phyloP scores from a whole-genome alignment of 2,329 filamentous ascomycete genomes.

The Aquanectria penicillioides region DNA sequence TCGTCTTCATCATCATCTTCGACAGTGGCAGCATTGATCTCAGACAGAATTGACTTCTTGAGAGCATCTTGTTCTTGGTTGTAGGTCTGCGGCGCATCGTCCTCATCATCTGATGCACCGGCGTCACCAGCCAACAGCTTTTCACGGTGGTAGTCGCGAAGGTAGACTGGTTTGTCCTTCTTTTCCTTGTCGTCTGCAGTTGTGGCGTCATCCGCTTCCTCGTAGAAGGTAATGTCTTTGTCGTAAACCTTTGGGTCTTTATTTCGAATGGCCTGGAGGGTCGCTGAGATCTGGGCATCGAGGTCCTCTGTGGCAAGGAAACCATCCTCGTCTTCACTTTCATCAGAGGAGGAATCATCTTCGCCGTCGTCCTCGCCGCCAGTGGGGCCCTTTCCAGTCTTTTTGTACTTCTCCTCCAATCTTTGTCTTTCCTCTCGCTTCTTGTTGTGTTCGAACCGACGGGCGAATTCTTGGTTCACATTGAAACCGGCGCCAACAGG shows the following conservation, averaged over 20 bases:
- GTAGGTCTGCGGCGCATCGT: constrained; percentile 74
- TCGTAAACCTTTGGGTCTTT: constrained; percentile 96
- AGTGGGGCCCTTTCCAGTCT: constrained; percentile 50
- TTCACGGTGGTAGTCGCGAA: constrained; percentile 91
- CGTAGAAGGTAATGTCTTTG: constrained; percentile 80
- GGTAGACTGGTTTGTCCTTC: constrained; percentile 84
- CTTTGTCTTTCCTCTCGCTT: constrained; percentile 88
- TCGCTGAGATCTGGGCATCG: constrained; percentile 87
- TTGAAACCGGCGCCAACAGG: constrained; percentile 67
- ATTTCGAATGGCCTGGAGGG: constrained; percentile 84
- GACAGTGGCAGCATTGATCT: constrained; percentile 75
- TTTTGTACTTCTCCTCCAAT: constrained; percentile 85
- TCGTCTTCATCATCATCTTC: constrained; percentile 64
- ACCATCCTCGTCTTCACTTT: constrained; percentile 90
- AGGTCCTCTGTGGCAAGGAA: constrained; percentile 86
- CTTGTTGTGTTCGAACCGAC: constrained; percentile 95
- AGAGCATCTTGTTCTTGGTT: constrained; percentile 87
- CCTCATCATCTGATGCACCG: constrained; percentile 67
- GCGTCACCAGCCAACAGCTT: constrained; percentile 81
- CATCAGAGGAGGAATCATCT: constrained; percentile 76
- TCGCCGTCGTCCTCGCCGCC: constrained; percentile 62
- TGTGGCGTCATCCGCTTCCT: constrained; percentile 64
- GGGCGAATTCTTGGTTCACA: constrained; percentile 91
- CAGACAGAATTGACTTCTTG: constrained; percentile 79
- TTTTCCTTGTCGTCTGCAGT: constrained; percentile 55